phyloP scores from a whole-genome alignment of 2,329 filamentous ascomycete species.

The Sclerotinia sclerotiorum region DNA sequence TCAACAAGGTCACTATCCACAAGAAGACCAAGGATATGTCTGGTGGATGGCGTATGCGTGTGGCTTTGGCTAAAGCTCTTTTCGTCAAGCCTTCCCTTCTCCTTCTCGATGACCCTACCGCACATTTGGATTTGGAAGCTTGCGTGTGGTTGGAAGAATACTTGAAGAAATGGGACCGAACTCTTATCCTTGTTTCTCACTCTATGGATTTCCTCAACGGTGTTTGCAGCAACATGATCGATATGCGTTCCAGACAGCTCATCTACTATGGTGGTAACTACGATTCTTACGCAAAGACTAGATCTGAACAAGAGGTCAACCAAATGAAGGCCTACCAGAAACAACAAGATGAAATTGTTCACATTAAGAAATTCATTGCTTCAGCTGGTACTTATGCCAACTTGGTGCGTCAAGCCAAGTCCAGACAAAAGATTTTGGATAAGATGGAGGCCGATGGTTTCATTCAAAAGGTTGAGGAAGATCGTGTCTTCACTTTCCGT shows the following conservation, averaged over 20 bases:
- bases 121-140: conserved; percentile 98
- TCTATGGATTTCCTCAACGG: conserved; percentile 99
- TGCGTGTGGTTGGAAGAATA: conserved; percentile 99
- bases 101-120: conserved; percentile 95
- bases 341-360: conserved; percentile 97
- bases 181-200: conserved; percentile 93
- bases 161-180: conserved; percentile 99
- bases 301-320: conserved; percentile 91
- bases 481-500: conserved; percentile 93
- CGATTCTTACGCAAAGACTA: conserved; percentile 95
- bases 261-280: conserved; percentile 99
- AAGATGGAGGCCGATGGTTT: conserved; percentile 99
- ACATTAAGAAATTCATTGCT: conserved; percentile 99
- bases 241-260: conserved; percentile 88
- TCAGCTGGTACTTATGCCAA: conserved; percentile 99
- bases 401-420: conserved; percentile 98
- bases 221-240: conserved; percentile 97
- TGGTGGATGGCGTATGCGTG: conserved; percentile 99
- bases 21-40: conserved; percentile 99
- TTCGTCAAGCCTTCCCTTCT: conserved; percentile 97
- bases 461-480: conserved; percentile 83
- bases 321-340: conserved; percentile 99
- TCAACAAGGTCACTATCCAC: conserved; percentile 96
- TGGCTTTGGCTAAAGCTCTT: conserved; percentile 92
- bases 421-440: conserved; percentile 98